Percentiles rank a stretch among this genome's conserved stretches.
phyloP scores from a whole-genome alignment of 2,329 filamentous ascomycete species.

The Paraphoma chrysanthemicola region DNA sequence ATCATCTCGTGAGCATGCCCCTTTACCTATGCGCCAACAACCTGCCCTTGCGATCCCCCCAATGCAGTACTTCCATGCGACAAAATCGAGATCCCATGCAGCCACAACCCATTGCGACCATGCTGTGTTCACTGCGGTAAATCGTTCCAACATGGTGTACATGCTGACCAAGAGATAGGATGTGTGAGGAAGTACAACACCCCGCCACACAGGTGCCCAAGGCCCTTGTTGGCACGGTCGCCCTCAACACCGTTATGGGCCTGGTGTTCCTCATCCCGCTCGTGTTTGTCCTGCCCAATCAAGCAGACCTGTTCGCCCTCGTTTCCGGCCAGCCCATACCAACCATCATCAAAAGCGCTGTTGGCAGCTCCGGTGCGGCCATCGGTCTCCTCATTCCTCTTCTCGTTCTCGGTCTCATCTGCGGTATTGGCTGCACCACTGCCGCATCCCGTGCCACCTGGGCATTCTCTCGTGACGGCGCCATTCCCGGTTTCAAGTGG shows the following conservation, averaged over 20 bases:
- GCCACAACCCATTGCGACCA: constrained; percentile 24
- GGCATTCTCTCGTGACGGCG: constrained; percentile 74
- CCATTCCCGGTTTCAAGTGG: constrained; percentile 66
- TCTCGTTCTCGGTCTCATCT: constrained; percentile 70
- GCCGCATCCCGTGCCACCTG: constrained; percentile 72
- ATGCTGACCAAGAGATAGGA: constrained; percentile 55
- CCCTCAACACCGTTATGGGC: constrained; percentile 71
- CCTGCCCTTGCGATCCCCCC: constrained; percentile 26
- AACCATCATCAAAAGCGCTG: constrained; percentile 67
- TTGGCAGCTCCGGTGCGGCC: constrained; percentile 67
- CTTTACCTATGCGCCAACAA: constrained; percentile 41
- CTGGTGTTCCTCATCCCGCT: constrained; percentile 73
- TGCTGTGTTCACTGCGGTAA: constrained; percentile 24
- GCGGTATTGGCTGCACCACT: constrained; percentile 73
- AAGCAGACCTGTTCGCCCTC: constrained; percentile 61
- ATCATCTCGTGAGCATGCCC: constrained; percentile 70
- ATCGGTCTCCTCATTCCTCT: constrained; percentile 70
- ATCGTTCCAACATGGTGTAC: constrained; percentile 13
- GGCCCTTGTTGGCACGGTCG: constrained; percentile 72
- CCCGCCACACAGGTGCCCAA: constrained; percentile 73
- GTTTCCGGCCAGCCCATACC: constrained; percentile 69
- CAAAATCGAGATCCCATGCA: constrained; percentile 7
- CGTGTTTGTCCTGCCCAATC: constrained; percentile 72
- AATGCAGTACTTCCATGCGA: not conserved
- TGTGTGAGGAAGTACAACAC: constrained; percentile 75